phyloP scores from a whole-genome alignment of 129 eudicot genomes.

The Chrysanthemum lavandulifolium region DNA sequence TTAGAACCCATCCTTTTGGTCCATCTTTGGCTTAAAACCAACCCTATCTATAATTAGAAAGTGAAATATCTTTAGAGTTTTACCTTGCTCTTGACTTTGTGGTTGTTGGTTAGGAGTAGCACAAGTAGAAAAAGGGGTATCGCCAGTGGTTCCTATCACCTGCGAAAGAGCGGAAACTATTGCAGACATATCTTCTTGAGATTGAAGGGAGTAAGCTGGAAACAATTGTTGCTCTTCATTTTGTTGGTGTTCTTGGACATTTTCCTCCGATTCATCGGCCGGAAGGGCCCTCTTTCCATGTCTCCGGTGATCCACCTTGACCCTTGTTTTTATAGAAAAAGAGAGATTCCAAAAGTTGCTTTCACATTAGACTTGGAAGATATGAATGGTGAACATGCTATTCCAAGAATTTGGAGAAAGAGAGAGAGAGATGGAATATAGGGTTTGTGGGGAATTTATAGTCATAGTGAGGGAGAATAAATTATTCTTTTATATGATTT shows the following conservation, averaged over 20 bases:
- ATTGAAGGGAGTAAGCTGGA: slow-evolving; percentile 53
- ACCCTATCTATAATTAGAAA: slow-evolving; percentile 11
- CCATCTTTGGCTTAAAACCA: background rate
- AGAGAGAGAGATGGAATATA: background rate
- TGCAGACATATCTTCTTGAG: slow-evolving; percentile 71
- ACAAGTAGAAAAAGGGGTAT: background rate
- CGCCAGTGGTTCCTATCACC: slow-evolving; percentile 45
- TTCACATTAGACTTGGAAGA: no score
- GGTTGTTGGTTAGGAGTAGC: slow-evolving; percentile 28
- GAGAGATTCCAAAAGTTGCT: background rate
- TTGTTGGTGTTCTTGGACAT: slow-evolving; percentile 14
- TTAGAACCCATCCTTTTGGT: slow-evolving; percentile 20
- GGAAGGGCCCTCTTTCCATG: slow-evolving; percentile 72
- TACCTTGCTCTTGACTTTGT: slow-evolving; percentile 40
- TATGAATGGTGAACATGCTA: no score
- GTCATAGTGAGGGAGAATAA: background rate
- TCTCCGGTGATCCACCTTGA: slow-evolving; percentile 46
- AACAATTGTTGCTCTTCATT: slow-evolving; percentile 17
- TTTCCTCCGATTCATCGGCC: slow-evolving; percentile 40
- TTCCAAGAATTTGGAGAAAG: background rate
- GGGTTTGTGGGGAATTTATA: background rate
- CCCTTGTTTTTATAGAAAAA: background rate
- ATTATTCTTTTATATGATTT: background rate
- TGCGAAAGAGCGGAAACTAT: slow-evolving; percentile 84
- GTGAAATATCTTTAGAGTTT: background rate